phyloP scores from a whole-genome alignment of 2,329 filamentous ascomycete species.

The Aspergillus niger region DNA sequence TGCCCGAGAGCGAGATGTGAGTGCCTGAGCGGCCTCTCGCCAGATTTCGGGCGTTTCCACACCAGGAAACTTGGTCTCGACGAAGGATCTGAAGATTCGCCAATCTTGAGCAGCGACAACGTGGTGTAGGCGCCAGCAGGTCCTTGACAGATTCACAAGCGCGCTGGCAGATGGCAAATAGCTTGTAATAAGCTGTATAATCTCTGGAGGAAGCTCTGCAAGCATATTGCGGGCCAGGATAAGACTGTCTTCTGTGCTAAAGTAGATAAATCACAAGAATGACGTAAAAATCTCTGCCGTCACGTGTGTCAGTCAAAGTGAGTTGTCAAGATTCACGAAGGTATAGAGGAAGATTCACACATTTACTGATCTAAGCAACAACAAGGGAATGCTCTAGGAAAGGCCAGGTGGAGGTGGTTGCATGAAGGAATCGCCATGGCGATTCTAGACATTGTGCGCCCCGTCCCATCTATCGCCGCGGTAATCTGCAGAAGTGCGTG shows the following conservation, averaged over 20 bases:
- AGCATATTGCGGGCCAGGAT: conserved; percentile 28
- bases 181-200: conserved; percentile 44
- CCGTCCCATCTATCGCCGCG: conserved; percentile 7
- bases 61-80: conserved; percentile 51
- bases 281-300: background rate
- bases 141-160: conserved; percentile 48
- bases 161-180: conserved; percentile 50
- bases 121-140: conserved; percentile 48
- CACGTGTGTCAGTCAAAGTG: background rate
- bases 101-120: conserved; percentile 53
- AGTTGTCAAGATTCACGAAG: background rate
- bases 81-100: conserved; percentile 50
- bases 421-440: background rate
- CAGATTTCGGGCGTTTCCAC: conserved; percentile 46
- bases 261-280: background rate
- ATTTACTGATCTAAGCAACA: background rate
- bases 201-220: conserved; percentile 44
- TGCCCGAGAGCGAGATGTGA: conserved; percentile 60
- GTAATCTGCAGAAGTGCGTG: conserved; percentile 2
- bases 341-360: background rate
- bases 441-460: conserved; percentile 2
- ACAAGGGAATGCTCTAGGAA: background rate
- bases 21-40: conserved; percentile 54
- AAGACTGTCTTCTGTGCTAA: background rate
- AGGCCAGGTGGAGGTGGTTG: background rate